Percentiles rank a stretch among this genome's conserved stretches.
Evolutionary conservation across 306 rosid species (phyloP).

Genomic region (Clitoria ternatea): DNA sequence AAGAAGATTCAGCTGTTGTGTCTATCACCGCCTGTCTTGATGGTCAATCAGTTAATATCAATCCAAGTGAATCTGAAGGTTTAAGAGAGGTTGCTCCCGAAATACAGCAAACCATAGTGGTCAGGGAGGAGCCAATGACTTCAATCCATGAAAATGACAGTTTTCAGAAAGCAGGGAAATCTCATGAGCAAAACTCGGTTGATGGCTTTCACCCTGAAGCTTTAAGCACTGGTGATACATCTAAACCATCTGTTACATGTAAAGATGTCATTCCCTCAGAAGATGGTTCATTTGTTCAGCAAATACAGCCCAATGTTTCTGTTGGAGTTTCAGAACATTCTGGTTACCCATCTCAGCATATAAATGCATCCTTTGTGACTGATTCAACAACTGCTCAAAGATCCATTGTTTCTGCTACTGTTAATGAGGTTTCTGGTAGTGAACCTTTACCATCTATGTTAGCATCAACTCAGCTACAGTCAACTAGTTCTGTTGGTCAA

Average conservation of each 20-base stretch:
- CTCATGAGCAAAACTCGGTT: conserved; percentile 35
- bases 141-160: conserved; percentile 29
- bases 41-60: conserved; percentile 27
- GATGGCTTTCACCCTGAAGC: conserved; percentile 35
- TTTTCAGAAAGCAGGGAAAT: conserved; percentile 22
- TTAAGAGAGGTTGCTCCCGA: conserved; percentile 35
- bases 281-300: conserved; percentile 34
- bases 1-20: conserved; percentile 34
- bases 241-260: conserved; percentile 38
- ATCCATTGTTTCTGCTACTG: conserved; percentile 32
- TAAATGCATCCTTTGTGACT: conserved; percentile 30
- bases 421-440: conserved; percentile 36
- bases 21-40: conserved; percentile 22
- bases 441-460: conserved; percentile 28
- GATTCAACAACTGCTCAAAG: conserved; percentile 38
- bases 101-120: conserved; percentile 27
- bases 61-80: conserved; percentile 31
- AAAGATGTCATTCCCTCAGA: conserved; percentile 19
- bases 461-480: conserved; percentile 36
- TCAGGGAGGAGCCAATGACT: conserved; percentile 29
- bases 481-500: conserved; percentile 39
- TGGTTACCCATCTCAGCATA: conserved; percentile 29
- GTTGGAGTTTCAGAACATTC: conserved; percentile 39
- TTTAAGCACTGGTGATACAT: conserved; percentile 26
- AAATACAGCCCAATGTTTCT: conserved; percentile 30